Evolutionary conservation across 140 eudicot species (phyloP), one percentile per base, ranked within the genome.

Genomic region (Senecio squalidus): DNA sequence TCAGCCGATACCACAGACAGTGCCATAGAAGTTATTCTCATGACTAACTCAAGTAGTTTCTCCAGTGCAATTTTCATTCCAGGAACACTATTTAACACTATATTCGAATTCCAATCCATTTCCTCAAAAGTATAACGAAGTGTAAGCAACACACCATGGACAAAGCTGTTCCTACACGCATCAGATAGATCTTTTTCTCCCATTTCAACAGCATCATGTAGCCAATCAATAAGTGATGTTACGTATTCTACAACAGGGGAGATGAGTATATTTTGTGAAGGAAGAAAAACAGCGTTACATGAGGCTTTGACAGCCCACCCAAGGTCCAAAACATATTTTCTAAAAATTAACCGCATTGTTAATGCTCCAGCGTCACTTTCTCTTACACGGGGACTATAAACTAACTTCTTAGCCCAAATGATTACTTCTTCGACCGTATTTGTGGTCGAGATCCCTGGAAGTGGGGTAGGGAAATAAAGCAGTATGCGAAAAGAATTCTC

Each of bases 331-430:
- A 93, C 96, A 61, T 87, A 93, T 80, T 88, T 93, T 46, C 95
- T 74, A 60, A 93, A 88, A 6, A 93, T 56, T 41, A 93, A 94
- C 26, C 95, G 83, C 55, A 93, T 70, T 24, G 95, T 80, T 67
- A 93, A 76, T 27, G 99, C 89, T 57, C 99, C 99, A 58, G 99
- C 99, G 63, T 93, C 99, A 69, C 96, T 84, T 80, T 93, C 99
- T 73, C 99, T 77, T 30, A 93, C 99, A 75, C 96, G 99, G n/a
- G 99, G 96, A 66, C 99, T 93, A 57, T 79, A 82, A 54, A 93
- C 86, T 53, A 93, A 82, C 26, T 77, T 78, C 72, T 93, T 93
- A 20, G 96, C 96, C 99, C 99, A 93, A n/a, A 79, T 48, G 20
- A 88, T 72, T 40, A 88, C 93, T 71, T 74, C 72, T 44, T 45